These are phyloP conservation scores for Hyphochytrium catenoides DNA, from an alignment of 352 stramenopile genomes.

Conservation along the genomic window DNA sequence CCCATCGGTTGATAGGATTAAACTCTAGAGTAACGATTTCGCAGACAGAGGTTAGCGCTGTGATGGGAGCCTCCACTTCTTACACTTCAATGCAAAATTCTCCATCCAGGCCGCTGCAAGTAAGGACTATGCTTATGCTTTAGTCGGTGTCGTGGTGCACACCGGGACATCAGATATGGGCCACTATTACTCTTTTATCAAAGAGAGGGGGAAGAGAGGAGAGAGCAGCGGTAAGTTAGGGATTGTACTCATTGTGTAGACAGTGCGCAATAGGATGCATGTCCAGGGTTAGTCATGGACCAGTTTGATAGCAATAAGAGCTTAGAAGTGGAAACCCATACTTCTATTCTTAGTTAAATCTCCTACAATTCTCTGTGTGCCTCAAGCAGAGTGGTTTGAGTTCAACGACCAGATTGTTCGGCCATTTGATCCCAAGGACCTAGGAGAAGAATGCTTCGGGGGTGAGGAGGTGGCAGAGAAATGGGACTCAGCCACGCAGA, in stretches of 20 bases:
- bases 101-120: no score
- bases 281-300: no score
- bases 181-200: conserved; percentile 84
- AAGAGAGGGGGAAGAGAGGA: conserved; percentile 21
- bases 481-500: conserved; percentile 17
- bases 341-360: no score
- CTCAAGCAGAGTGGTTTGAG: conserved; percentile 61
- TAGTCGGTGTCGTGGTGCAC: conserved; percentile 74
- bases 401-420: conserved; percentile 75
- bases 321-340: no score
- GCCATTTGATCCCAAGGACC: conserved; percentile 35
- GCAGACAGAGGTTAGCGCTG: no score
- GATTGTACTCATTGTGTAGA: not conserved
- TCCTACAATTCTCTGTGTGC: no score
- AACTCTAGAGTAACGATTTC: no score
- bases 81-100: no score
- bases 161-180: conserved; percentile 68
- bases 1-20: no score
- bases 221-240: not conserved
- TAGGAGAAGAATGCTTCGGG: conserved; percentile 66
- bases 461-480: conserved; percentile 40
- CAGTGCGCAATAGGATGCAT: no score
- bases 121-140: conserved; percentile 53
- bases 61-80: no score
- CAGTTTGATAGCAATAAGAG: no score